phyloP scores from a whole-genome alignment of 495 filamentous ascomycete genomes.

The Tuber melanosporum region DNA sequence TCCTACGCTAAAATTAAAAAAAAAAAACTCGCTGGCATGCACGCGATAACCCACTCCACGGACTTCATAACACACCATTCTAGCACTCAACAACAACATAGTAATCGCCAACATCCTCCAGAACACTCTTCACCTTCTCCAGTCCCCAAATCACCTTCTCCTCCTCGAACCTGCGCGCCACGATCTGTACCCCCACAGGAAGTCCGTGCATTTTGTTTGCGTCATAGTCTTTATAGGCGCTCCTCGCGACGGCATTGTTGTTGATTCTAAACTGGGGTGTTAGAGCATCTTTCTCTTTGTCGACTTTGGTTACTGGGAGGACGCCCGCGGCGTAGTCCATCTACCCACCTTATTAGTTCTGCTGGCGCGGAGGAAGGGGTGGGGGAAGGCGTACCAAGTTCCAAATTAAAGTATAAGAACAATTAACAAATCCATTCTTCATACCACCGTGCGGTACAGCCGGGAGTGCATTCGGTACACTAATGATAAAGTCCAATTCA shows the following conservation, averaged over 20 bases:
- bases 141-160: constrained; percentile 69
- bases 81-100: constrained; percentile 7
- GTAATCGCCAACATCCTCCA: constrained; percentile 27
- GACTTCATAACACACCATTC: not conserved
- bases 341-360: constrained; percentile 38
- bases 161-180: constrained; percentile 74
- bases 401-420: constrained; percentile 94
- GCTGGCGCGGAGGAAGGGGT: not conserved
- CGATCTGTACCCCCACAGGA: constrained; percentile 82
- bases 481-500: constrained; percentile 70
- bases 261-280: constrained; percentile 55
- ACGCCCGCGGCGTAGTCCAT: constrained; percentile 85
- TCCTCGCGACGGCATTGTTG: constrained; percentile 68
- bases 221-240: constrained; percentile 86
- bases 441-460: constrained; percentile 84
- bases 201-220: constrained; percentile 77
- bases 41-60: not conserved
- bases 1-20: not conserved
- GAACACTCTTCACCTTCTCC: constrained; percentile 40
- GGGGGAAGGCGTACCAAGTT: constrained; percentile 56
- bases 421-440: constrained; percentile 76
- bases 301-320: constrained; percentile 79
- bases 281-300: constrained; percentile 60
- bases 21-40: not conserved
- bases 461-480: constrained; percentile 83